Base-by-base conservation (phyloP, 1,139 yeast genomes). In the Kurtzmaniella quercitrusa region DNA sequence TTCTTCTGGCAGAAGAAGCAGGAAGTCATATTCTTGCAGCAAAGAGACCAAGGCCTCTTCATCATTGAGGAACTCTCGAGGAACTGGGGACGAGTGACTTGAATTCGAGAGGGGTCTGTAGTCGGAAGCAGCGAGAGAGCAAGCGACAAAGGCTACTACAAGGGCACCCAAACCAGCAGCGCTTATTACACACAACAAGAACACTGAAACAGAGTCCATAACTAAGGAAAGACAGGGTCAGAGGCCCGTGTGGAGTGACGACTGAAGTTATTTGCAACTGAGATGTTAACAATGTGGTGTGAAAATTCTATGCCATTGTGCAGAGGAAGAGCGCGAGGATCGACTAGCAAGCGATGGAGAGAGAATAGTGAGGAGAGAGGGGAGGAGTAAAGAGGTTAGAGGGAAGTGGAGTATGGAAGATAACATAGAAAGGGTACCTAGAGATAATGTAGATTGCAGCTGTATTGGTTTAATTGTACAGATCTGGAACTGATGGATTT, bases 1-100 rank as follows among this genome's bases (percentile, higher is more conserved):
- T 46, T 73, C 78, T 48, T 72, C 77, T 2, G 77, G 77, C 1
- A 74, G 65, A 25, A 73, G 56, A 15, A 55, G 53, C 12, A 67
- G 58, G 50, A 63, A 71, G 45, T 70, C 73, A 49, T 55, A 70
- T 39, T 68, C 69, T 19, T 69, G 67, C 1, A 71, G 67, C 42
- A 73, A 57, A 16, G 62, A 63, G 10, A 46, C 47, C 36, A 72
- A 54, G 3, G 71, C 51, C 48, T 71, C 76, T 43, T 70, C 75
- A 50, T 72, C 77, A 50, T 71, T 70, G 19, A 72, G 53, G 47
- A 67, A 72, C 46, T 68, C 77, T 31, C 60, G 57, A 4, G 74
- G 75, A 3, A 69, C 58, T 37, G 63, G 60, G 31, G 48, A 48
- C 8, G 51, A 49, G 3, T 19, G 14, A n/a, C 8, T 16, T 3